Evolutionary conservation across 208 protist species (phyloP).

Genomic region (Paratrypanosoma confusum): DNA sequence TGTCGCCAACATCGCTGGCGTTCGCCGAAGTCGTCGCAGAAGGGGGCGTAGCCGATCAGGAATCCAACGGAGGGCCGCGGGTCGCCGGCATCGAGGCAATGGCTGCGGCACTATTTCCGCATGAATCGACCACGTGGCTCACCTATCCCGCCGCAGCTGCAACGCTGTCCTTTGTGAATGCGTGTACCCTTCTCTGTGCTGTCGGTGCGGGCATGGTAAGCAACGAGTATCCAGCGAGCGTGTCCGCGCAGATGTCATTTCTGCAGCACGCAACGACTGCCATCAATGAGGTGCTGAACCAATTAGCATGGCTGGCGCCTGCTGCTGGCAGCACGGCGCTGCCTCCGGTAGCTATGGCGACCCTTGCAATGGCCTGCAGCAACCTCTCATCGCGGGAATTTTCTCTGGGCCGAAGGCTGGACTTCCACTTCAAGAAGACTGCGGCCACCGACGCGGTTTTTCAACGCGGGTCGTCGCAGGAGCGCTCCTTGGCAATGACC

Average conservation of each 20-base stretch:
- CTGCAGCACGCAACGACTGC: slow-evolving; percentile 48
- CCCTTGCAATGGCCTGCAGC: slow-evolving; percentile 46
- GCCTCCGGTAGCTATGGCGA: slow-evolving; percentile 25
- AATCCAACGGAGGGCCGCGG: slow-evolving; percentile 3
- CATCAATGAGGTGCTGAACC: slow-evolving; percentile 30
- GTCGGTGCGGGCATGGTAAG: slow-evolving; percentile 80
- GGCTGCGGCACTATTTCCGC: slow-evolving; percentile 21
- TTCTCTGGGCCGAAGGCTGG: slow-evolving; percentile 51
- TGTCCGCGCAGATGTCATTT: slow-evolving; percentile 57
- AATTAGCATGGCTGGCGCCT: slow-evolving; percentile 13
- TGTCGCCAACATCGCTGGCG: slow-evolving; percentile 27
- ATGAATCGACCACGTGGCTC: slow-evolving; percentile 51
- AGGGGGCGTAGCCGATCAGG: slow-evolving; percentile 1
- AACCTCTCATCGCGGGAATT: slow-evolving; percentile 65
- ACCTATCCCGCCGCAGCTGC: slow-evolving; percentile 18
- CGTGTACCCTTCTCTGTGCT: slow-evolving; percentile 52
- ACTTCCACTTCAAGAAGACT: slow-evolving; percentile 63
- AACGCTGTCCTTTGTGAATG: slow-evolving; percentile 56
- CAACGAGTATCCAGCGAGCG: slow-evolving; percentile 44
- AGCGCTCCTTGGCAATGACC: slow-evolving; percentile 16
- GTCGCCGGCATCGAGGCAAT: slow-evolving; percentile 9
- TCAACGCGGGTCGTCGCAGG: slow-evolving; percentile 13
- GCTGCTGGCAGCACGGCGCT: slow-evolving; percentile 26
- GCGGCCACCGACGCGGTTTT: slow-evolving; percentile 55
- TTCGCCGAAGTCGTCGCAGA: slow-evolving; percentile 20